phyloP scores from a whole-genome alignment of 371 early-diverging fungal genomes.

The Choanephora cucurbitarum region DNA sequence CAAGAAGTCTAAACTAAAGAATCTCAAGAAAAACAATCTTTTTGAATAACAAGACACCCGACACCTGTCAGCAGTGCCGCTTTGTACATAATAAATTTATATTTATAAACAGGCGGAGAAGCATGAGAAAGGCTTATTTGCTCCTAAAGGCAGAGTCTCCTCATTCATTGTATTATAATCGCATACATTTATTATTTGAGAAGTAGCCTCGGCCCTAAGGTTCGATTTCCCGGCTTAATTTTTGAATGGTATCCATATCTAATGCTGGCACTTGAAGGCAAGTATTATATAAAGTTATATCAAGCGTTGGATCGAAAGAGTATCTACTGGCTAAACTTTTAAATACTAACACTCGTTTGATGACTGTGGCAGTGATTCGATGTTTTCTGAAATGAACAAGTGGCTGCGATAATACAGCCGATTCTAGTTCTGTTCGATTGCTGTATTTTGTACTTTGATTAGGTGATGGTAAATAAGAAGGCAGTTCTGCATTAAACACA shows the following conservation, averaged over 20 bases:
- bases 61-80: neutral
- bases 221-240: slow-evolving; percentile 40
- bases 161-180: too few species aligned
- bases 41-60: too few species aligned
- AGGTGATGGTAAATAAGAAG: slow-evolving; percentile 51
- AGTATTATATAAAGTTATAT: slow-evolving; percentile 40
- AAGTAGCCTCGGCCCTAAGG: slow-evolving; percentile 8
- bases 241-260: slow-evolving; percentile 34
- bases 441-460: slow-evolving; percentile 19
- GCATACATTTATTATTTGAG: too few species aligned
- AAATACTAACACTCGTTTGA: slow-evolving; percentile 64
- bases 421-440: slow-evolving; percentile 4
- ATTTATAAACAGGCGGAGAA: neutral
- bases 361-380: slow-evolving; percentile 63
- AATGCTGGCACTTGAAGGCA: slow-evolving; percentile 35
- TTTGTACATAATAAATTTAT: neutral
- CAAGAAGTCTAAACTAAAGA: slow-evolving; percentile 6
- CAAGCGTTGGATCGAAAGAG: slow-evolving; percentile 44
- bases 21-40: neutral
- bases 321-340: slow-evolving; percentile 58
- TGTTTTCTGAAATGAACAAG: slow-evolving; percentile 67
- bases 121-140: too few species aligned
- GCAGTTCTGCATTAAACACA: slow-evolving; percentile 66
- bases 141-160: too few species aligned
- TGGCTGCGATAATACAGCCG: slow-evolving; percentile 35